Evolutionary conservation across 1,284 basidiomycete species (phyloP).

Genomic region (Malassezia vespertilionis): DNA sequence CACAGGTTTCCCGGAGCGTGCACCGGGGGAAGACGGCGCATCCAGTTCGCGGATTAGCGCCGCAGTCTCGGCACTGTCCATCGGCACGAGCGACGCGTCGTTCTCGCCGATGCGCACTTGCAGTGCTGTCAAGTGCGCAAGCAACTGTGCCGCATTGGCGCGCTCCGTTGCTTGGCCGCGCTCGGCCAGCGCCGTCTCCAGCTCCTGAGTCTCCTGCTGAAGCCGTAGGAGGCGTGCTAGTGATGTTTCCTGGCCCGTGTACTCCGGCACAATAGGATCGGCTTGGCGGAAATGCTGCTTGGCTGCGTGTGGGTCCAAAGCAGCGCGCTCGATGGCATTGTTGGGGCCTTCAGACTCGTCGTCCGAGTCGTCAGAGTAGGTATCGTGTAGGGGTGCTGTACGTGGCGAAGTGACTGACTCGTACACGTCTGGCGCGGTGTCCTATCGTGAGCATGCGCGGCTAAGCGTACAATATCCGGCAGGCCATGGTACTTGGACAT

Average conservation of each 20-base stretch:
- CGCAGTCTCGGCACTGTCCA: neutral
- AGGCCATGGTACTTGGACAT: conserved; percentile 21
- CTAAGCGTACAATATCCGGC: conserved; percentile 19
- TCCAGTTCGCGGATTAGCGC: neutral
- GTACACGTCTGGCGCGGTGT: conserved; percentile 17
- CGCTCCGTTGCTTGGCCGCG: neutral
- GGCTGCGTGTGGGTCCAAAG: neutral
- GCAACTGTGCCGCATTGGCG: neutral
- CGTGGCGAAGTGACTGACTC: conserved; percentile 6
- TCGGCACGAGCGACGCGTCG: neutral
- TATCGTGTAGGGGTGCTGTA: neutral
- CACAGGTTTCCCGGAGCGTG: neutral
- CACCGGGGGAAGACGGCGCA: neutral
- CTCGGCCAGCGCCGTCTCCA: neutral
- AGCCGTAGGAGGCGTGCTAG: conserved; percentile 8
- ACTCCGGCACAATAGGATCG: neutral
- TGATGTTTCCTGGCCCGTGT: neutral
- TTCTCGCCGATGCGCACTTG: neutral
- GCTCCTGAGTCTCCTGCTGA: conserved; percentile 7
- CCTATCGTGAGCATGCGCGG: conserved; percentile 4
- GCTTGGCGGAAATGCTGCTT: neutral
- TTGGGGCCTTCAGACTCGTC: neutral
- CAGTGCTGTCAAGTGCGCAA: conserved; percentile 2
- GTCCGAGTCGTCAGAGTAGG: neutral
- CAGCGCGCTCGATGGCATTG: neutral